Evolutionary conservation across 2,329 filamentous ascomycete genomes (phyloP), one percentile per base, ranked within the genome.

Genomic region (Madurella mycetomatis): DNA sequence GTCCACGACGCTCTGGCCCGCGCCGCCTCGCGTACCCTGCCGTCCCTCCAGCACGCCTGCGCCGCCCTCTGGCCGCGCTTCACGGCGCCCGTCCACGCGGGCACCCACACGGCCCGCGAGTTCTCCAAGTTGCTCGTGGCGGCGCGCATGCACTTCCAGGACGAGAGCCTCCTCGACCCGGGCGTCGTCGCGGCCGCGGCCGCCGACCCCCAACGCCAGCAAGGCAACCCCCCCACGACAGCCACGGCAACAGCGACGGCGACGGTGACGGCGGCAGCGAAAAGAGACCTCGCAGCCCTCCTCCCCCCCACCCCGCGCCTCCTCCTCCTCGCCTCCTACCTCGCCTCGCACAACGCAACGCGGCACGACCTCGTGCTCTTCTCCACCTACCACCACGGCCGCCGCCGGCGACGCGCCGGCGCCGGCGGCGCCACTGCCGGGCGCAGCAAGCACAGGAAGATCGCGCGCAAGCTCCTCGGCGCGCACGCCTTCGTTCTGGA

Each of bases 1-100:
- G 84, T 96, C 13, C 94, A 95, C 78, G 94, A 99, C 67, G 85
- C 92, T 1, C 77, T 97, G 12, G 84, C 87, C 47, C 89, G 87
- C 59, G 84, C 90, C 45, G 90, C 90, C 2, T 87, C 87, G 1
- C 84, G 91, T 47, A 91, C 92, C 39, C 77, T 97, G 13, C 79
- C 87, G 1, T 81, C 82, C 11, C 91, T 96, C 62, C 78, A 76
- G 3, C 80, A 82, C 37, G 82, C 87, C 47, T 91, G 88, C 65
- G 71, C 82, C 47, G 82, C 85, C 42, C 79, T 97, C 17, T 99
- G 94, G 94, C 85, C 86, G 11, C 81, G 85, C 4, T 97, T 99
- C 70, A 85, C 89, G 1, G 80, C 83, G 7, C 92, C 92, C 0
- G 81, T 97, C 19, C 71, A 85, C 1, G 82, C 84, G 1, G 87